Percentiles rank a stretch among this genome's conserved stretches.
Evolutionary conservation across 331 rosid species (phyloP).

Genomic region (Quercus tomentella): DNA sequence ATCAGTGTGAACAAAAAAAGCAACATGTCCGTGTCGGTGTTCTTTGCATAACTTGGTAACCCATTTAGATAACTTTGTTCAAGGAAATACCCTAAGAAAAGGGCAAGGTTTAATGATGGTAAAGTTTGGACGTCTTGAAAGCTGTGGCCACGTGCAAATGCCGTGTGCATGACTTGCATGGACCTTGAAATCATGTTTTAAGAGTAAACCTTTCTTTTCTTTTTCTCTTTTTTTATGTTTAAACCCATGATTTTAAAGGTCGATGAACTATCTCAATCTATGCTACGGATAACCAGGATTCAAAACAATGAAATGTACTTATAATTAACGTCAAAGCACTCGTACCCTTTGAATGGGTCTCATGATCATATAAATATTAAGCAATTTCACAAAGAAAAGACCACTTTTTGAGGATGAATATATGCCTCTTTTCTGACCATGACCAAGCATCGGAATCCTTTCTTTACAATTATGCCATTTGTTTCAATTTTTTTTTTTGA

Average conservation of each 20-base stretch:
- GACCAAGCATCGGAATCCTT: constrained; percentile 23
- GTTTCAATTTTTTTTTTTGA: not conserved
- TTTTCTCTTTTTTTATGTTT: too few relatives aligned
- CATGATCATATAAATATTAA: constrained; percentile 1
- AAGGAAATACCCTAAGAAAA: not conserved
- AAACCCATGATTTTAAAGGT: too few relatives aligned
- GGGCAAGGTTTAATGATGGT: not conserved
- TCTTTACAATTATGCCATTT: constrained; percentile 7
- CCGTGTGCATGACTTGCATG: not conserved
- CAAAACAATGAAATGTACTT: too few relatives aligned
- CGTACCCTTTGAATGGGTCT: not conserved
- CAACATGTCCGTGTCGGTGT: too few relatives aligned
- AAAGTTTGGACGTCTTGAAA: not conserved
- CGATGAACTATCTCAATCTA: too few relatives aligned
- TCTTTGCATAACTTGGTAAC: not conserved
- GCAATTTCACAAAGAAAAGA: not conserved
- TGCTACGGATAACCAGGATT: not conserved
- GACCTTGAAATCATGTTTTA: not conserved
- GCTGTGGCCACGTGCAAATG: not conserved
- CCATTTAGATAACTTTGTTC: not conserved
- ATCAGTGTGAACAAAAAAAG: too few relatives aligned
- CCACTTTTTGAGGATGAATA: not conserved
- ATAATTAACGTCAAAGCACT: not conserved
- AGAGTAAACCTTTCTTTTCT: too few relatives aligned
- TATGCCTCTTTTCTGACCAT: constrained; percentile 22